Base-by-base conservation (phyloP, 768 basidiomycete genomes). In the Trametes coccinea region DNA sequence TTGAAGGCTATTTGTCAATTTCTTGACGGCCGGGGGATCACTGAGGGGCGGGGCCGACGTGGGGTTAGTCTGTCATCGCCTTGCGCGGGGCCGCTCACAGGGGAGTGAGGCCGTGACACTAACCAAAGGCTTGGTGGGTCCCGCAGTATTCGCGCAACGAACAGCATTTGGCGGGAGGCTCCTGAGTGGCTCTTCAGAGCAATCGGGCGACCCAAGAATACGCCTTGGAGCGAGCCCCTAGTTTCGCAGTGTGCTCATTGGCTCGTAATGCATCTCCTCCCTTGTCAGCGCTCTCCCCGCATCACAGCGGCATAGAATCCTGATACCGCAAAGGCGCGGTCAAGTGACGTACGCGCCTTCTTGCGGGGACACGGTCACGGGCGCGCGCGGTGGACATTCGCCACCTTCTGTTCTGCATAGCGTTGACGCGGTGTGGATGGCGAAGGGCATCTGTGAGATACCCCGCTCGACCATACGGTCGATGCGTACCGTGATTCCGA, bases 1-100 rank as follows among this genome's bases (percentile, higher is more conserved):
- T 40, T 5, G 34, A 53, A 53, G 51, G 51, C 39, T 53, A 53
- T 53, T 40, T 40, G 37, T 22, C 22, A 53, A 31, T 53, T 41
- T 30, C 30, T 30, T 34, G 30, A 6, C 5, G 43, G 10, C 9
- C 14, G 13, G 9, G 14, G 41, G 41, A 43, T n/a, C 7, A 13
- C 9, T n/a, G 41, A 8, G 41, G 13, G 13, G 41, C 41, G 41
- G 41, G 41, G 41, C 41, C 41, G 41, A 43, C 41, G 14, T 43
- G 41, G 41, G 10, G 14, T n/a, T 14, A n/a, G 13, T 5, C n/a
- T 43, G 41, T 43, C 41, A 43, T 43, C 41, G 41, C 41, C 41
- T 43, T n/a, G 41, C 7, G 41, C 41, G 41, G 41, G 41, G 41
- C 41, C 41, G 41, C 41, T 43, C 41, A 43, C 14, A 43, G 10